Conservation (phyloP, 257 asterid species). For the Avicennia marina region DNA sequence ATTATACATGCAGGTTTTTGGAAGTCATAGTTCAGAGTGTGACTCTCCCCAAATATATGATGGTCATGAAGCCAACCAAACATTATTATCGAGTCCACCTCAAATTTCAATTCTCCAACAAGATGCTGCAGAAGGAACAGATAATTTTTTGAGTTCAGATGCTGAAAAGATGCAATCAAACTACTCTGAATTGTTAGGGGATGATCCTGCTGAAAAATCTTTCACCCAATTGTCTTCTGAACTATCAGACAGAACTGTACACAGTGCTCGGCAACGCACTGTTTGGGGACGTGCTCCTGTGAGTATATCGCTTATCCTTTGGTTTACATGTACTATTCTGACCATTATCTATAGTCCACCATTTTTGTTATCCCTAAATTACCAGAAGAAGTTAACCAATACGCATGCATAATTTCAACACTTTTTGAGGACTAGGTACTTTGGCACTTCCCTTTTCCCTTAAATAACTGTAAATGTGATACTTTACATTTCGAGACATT, state of each 20-base stretch:
- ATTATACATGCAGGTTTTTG: constrained; percentile 53
- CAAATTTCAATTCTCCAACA: constrained; percentile 30
- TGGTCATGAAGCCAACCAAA: constrained; percentile 28
- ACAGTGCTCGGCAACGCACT: constrained; percentile 40
- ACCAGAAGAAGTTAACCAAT: neutral
- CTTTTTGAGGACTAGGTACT: constrained; percentile 13
- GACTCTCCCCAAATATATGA: constrained; percentile 35
- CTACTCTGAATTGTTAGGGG: constrained; percentile 29
- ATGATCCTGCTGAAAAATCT: constrained; percentile 37
- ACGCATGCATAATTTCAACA: neutral
- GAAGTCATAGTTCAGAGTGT: constrained; percentile 35
- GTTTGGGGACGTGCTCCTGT: constrained; percentile 79
- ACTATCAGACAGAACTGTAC: constrained; percentile 35
- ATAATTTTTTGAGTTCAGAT: constrained; percentile 23
- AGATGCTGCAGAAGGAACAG: constrained; percentile 27
- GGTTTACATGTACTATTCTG: constrained; percentile 7
- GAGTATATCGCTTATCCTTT: constrained; percentile 32
- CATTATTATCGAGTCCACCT: constrained; percentile 26
- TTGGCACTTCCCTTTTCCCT: constrained; percentile 3
- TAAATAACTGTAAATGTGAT: neutral
- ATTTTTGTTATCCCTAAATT: constrained; percentile 9
- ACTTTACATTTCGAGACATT: constrained; percentile 14
- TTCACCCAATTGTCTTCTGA: constrained; percentile 24
- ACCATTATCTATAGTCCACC: neutral
- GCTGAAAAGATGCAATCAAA: constrained; percentile 22